A percentile compares a stretch with the other conserved stretches of the same genome.
Conservation (phyloP, 2,329 filamentous ascomycete species). For the Pestalotiopsis sp. region DNA sequence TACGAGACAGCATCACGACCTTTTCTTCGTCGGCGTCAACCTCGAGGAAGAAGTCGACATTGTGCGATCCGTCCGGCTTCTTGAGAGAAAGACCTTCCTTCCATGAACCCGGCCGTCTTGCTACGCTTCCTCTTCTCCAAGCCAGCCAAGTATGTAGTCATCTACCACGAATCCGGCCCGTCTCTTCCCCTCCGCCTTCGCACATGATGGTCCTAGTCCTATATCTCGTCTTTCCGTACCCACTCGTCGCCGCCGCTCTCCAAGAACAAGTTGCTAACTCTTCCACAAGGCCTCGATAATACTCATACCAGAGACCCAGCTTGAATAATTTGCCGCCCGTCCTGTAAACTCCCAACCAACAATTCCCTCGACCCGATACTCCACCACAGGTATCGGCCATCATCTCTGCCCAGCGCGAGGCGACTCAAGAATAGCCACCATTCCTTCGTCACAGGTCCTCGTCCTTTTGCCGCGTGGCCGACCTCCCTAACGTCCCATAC, state of each 20-base stretch:
- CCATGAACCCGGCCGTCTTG: constrained; percentile 91
- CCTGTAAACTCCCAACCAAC: constrained; percentile 53
- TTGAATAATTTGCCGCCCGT: constrained; percentile 6
- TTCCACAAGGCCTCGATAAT: constrained; percentile 60
- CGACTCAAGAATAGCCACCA: constrained; percentile 69
- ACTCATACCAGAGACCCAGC: constrained; percentile 36
- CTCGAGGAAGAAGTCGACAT: not conserved
- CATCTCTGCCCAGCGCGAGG: constrained; percentile 67
- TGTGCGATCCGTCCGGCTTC: not conserved
- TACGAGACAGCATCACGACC: not conserved
- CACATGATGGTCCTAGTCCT: not conserved
- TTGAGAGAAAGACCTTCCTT: constrained; percentile 37
- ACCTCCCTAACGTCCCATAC: constrained; percentile 86
- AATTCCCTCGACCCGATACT: constrained; percentile 88
- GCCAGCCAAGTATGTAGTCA: constrained; percentile 78
- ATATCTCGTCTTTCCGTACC: not conserved
- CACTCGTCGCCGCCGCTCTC: not conserved
- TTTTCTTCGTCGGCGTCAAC: not conserved
- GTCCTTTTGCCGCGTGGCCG: constrained; percentile 81
- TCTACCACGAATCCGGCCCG: constrained; percentile 4
- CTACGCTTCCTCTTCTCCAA: constrained; percentile 86
- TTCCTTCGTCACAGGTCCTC: constrained; percentile 84
- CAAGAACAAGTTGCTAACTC: not conserved
- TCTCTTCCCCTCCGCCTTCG: constrained; percentile 1
- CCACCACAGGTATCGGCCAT: constrained; percentile 74